Evolutionary conservation across 805 yeast genomes (phyloP).

Genomic region (Pichia manshurica): DNA sequence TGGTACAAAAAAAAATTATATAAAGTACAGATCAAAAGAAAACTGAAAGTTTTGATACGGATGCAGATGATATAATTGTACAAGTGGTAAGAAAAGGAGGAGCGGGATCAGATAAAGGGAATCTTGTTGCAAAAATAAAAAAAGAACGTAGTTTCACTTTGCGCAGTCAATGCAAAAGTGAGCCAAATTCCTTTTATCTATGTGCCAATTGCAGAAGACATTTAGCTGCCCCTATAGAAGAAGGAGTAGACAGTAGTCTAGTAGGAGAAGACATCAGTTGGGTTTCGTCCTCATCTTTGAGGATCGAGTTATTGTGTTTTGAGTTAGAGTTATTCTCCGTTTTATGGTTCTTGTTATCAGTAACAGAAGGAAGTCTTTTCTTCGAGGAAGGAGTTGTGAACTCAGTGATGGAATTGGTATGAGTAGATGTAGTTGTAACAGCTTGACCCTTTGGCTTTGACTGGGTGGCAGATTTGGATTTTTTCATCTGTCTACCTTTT

Average conservation of each 20-base stretch:
- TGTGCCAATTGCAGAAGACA: conserved; percentile 39
- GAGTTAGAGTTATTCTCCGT: not conserved
- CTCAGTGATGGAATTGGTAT: not conserved
- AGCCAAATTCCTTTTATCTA: conserved; percentile 19
- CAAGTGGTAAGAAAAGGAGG: too few relatives aligned
- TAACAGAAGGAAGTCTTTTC: not conserved
- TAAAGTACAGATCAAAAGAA: too few relatives aligned
- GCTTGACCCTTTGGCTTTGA: not conserved
- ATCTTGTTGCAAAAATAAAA: too few relatives aligned
- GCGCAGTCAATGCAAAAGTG: too few relatives aligned
- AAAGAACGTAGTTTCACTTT: too few relatives aligned
- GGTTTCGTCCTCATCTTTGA: conserved; percentile 18
- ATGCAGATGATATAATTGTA: too few relatives aligned
- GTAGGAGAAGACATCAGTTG: conserved; percentile 35
- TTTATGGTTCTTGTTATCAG: not conserved
- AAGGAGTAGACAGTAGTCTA: conserved; percentile 38
- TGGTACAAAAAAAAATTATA: not conserved
- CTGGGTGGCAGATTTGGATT: not conserved
- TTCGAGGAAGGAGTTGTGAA: not conserved
- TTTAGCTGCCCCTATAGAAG: conserved; percentile 44
- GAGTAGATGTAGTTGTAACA: not conserved
- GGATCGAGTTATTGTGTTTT: conserved; percentile 2
- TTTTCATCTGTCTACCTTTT: not conserved
- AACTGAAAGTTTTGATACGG: too few relatives aligned
- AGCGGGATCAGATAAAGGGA: too few relatives aligned